Conservation (phyloP, 2,329 filamentous ascomycete genomes). For the Juglanconis oblonga region DNA sequence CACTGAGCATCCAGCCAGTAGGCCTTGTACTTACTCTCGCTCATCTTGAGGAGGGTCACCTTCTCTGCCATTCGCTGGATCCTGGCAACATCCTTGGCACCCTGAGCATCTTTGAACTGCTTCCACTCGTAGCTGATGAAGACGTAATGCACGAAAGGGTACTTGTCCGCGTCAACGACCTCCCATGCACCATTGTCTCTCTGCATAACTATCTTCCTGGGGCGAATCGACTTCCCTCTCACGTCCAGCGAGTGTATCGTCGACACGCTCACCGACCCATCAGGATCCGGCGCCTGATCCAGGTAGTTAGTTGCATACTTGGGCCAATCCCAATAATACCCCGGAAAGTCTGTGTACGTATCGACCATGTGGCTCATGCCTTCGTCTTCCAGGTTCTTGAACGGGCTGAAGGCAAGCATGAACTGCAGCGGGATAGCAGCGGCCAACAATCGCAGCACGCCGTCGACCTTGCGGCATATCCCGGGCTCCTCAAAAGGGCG, state of each 20-base stretch:
- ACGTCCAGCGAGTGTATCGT: slow-evolving; percentile 4
- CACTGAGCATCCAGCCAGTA: slow-evolving; percentile 22
- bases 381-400: slow-evolving; percentile 20
- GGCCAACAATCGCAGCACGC: slow-evolving; percentile 17
- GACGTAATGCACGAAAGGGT: slow-evolving; percentile 16
- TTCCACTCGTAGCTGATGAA: slow-evolving; percentile 21
- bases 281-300: slow-evolving; percentile 20
- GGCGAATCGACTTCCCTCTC: slow-evolving; percentile 13
- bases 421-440: slow-evolving; percentile 23
- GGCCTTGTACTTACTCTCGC: slow-evolving; percentile 6
- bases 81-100: neutral
- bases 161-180: slow-evolving; percentile 16
- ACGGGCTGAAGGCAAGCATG: slow-evolving; percentile 18
- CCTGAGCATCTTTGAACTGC: slow-evolving; percentile 8
- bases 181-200: slow-evolving; percentile 11
- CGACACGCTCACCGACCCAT: neutral
- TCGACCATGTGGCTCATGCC: slow-evolving; percentile 11
- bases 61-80: slow-evolving; percentile 19
- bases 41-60: slow-evolving; percentile 9
- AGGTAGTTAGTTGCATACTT: slow-evolving; percentile 25
- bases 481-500: slow-evolving; percentile 13
- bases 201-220: slow-evolving; percentile 18
- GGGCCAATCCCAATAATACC: slow-evolving; percentile 25
- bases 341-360: slow-evolving; percentile 23
- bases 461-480: slow-evolving; percentile 13